phyloP scores from a whole-genome alignment of 2,329 filamentous ascomycete species.

The Golovinomyces cichoracearum region DNA sequence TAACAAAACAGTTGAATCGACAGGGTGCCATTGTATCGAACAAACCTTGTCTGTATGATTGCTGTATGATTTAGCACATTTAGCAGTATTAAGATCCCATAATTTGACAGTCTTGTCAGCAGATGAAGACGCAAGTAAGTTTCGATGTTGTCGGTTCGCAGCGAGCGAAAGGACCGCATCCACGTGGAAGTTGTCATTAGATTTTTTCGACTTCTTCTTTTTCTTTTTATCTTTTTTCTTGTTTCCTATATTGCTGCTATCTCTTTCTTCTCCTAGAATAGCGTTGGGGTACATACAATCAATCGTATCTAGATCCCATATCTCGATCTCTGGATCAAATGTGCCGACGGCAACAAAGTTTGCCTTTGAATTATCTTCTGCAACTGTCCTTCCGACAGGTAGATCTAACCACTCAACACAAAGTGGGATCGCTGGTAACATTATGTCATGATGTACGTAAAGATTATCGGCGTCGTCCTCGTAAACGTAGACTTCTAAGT shows the following conservation, averaged over 20 bases:
- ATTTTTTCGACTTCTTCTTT: slow-evolving; percentile 70
- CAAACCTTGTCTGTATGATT: slow-evolving; percentile 97
- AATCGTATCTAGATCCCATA: slow-evolving; percentile 89
- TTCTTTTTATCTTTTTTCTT: slow-evolving; percentile 54
- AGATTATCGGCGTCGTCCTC: slow-evolving; percentile 88
- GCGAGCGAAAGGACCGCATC: slow-evolving; percentile 79
- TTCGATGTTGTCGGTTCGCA: slow-evolving; percentile 78
- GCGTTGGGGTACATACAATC: slow-evolving; percentile 98
- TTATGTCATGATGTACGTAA: slow-evolving; percentile 98
- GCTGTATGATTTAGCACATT: slow-evolving; percentile 81
- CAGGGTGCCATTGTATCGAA: slow-evolving; percentile 76
- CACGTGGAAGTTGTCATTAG: slow-evolving; percentile 78
- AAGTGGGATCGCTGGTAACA: slow-evolving; percentile 88
- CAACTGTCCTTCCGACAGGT: slow-evolving; percentile 46
- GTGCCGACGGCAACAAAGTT: slow-evolving; percentile 92
- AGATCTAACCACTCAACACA: slow-evolving; percentile 90
- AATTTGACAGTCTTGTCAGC: slow-evolving; percentile 94
- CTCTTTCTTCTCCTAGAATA: slow-evolving; percentile 52
- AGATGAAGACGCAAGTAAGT: slow-evolving; percentile 78
- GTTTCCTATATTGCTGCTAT: slow-evolving; percentile 21
- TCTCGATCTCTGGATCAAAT: slow-evolving; percentile 94
- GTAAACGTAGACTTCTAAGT: slow-evolving; percentile 92
- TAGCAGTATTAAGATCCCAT: slow-evolving; percentile 82
- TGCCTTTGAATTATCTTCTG: slow-evolving; percentile 39
- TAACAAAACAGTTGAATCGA: slow-evolving; percentile 64